These are phyloP conservation scores for Mycena leptocephala DNA, from an alignment of 768 basidiomycete genomes.

Conservation along the genomic window DNA sequence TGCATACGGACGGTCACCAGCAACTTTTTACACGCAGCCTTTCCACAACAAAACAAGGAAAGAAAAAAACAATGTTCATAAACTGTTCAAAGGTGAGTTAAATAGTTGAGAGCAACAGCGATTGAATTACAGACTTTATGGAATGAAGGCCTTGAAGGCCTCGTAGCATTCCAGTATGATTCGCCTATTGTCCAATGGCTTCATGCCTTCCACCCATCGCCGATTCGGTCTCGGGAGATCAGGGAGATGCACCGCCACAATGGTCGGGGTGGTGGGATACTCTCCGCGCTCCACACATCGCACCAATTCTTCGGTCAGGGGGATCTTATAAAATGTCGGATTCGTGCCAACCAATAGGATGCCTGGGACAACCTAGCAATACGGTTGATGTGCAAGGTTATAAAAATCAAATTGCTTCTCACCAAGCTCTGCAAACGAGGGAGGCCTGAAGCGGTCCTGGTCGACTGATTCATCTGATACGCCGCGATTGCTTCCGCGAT, in stretches of 20 bases:
- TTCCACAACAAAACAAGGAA: too few species aligned
- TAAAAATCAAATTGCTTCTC: slow-evolving; percentile 8
- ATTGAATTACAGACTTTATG: background rate
- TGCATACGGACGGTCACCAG: too few species aligned
- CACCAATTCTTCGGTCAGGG: slow-evolving; percentile 35
- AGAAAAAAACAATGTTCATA: too few species aligned
- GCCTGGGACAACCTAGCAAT: slow-evolving; percentile 45
- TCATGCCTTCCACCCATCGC: slow-evolving; percentile 47
- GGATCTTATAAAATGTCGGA: slow-evolving; percentile 52
- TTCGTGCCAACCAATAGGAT: slow-evolving; percentile 50
- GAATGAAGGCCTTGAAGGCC: slow-evolving; percentile 43
- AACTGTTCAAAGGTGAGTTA: too few species aligned
- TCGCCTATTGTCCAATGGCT: slow-evolving; percentile 47
- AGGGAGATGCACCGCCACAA: slow-evolving; percentile 17
- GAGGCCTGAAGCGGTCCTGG: slow-evolving; percentile 3
- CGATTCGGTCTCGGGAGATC: slow-evolving; percentile 34
- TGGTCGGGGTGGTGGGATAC: slow-evolving; percentile 25
- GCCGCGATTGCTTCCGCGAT: slow-evolving; percentile 43
- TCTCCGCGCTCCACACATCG: slow-evolving; percentile 16
- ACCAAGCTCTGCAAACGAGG: slow-evolving; percentile 7
- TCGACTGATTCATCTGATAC: slow-evolving; percentile 31
- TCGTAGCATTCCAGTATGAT: slow-evolving; percentile 49
- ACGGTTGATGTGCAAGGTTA: slow-evolving; percentile 3
- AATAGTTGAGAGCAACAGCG: too few species aligned
- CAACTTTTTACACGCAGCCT: too few species aligned